Evolutionary conservation across 352 stramenopile species (phyloP).

Genomic region (Lagenidium giganteum): DNA sequence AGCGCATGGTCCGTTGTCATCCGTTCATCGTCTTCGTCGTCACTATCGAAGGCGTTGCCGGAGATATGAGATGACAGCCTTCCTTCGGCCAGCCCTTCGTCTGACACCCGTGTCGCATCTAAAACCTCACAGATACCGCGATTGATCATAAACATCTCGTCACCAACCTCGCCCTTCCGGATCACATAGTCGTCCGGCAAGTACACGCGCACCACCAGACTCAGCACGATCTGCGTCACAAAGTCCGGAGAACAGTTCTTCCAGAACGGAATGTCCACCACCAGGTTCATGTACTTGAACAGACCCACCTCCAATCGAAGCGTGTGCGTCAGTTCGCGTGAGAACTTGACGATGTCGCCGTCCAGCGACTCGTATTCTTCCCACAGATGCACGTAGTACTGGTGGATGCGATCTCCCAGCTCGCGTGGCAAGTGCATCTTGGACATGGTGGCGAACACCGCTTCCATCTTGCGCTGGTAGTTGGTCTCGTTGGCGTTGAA

Average conservation of each 20-base stretch:
- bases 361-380: conserved; percentile 34
- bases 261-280: conserved; percentile 25
- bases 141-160: conserved; percentile 35
- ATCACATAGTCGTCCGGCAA: conserved; percentile 40
- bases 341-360: conserved; percentile 24
- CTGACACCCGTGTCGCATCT: too few relatives aligned
- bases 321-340: conserved; percentile 24
- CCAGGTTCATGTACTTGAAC: conserved; percentile 30
- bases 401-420: conserved; percentile 27
- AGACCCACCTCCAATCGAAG: conserved; percentile 27
- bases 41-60: too few relatives aligned
- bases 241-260: conserved; percentile 25
- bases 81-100: too few relatives aligned
- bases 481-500: conserved; percentile 14
- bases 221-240: conserved; percentile 27
- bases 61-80: too few relatives aligned
- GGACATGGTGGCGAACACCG: conserved; percentile 30
- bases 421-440: conserved; percentile 23
- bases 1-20: too few relatives aligned
- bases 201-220: conserved; percentile 24
- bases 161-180: conserved; percentile 23
- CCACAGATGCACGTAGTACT: conserved; percentile 42
- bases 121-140: conserved; percentile 35
- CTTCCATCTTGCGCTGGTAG: conserved; percentile 32
- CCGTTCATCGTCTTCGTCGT: too few relatives aligned